Conservation (phyloP, 2,329 filamentous ascomycete species). For the Epichloe scottii region DNA sequence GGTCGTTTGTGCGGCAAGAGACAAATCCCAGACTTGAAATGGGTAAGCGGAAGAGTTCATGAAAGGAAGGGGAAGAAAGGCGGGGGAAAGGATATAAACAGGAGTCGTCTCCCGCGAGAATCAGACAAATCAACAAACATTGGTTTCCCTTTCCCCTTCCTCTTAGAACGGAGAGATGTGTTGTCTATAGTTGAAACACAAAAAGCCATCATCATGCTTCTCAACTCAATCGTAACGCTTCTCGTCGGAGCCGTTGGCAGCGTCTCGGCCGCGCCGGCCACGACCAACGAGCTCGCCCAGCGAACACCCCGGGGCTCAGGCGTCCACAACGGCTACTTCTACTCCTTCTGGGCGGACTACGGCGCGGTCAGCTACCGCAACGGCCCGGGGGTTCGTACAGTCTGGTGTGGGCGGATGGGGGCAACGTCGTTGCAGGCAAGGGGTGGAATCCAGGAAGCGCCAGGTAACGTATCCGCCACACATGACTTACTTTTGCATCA, state of each 20-base stretch:
- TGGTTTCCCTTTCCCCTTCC: not conserved
- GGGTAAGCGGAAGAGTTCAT: not conserved
- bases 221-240: not conserved
- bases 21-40: no score
- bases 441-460: constrained; percentile 41
- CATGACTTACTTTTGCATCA: no score
- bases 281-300: not conserved
- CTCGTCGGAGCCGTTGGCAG: not conserved
- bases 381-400: not conserved
- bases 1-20: no score
- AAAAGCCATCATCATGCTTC: not conserved
- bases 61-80: not conserved
- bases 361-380: not conserved
- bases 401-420: constrained; percentile 27
- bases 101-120: not conserved
- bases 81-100: not conserved
- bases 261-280: not conserved
- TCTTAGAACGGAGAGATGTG: no score
- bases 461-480: constrained; percentile 20
- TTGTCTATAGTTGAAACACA: not conserved
- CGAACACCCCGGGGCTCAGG: not conserved
- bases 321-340: not conserved
- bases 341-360: not conserved
- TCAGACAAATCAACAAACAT: no score
- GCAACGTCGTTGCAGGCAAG: constrained; percentile 45